These are phyloP conservation scores for Trametes versicolor DNA, from an alignment of 1,284 basidiomycete species.

Conservation along the genomic window DNA sequence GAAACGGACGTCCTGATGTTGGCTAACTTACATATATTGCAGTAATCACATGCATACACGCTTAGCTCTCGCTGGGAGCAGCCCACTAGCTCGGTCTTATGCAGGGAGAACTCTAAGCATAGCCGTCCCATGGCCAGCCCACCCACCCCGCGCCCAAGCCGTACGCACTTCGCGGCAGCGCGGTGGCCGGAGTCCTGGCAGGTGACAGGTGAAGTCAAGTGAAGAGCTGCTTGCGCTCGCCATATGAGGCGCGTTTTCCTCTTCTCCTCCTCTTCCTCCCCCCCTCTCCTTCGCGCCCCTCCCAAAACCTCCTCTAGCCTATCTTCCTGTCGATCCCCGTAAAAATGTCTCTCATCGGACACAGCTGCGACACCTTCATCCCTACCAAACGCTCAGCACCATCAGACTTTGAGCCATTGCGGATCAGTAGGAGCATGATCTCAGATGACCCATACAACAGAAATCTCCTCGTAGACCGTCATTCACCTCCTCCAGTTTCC, in stretches of 20 bases:
- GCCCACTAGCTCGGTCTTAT: slow-evolving; percentile 7
- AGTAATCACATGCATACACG: slow-evolving; percentile 35
- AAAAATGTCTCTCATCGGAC: slow-evolving; percentile 21
- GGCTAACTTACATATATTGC: slow-evolving; percentile 29
- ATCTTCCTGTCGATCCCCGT: background rate
- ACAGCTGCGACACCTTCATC: slow-evolving; percentile 27
- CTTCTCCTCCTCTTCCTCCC: slow-evolving; percentile 9
- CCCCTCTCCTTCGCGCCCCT: slow-evolving; percentile 8
- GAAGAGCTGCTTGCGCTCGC: slow-evolving; percentile 1
- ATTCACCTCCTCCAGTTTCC: slow-evolving; percentile 17
- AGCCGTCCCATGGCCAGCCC: background rate
- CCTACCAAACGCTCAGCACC: slow-evolving; percentile 29
- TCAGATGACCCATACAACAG: slow-evolving; percentile 26
- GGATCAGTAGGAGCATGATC: slow-evolving; percentile 31
- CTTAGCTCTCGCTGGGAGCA: slow-evolving; percentile 24
- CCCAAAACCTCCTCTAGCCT: slow-evolving; percentile 4
- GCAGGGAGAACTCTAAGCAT: slow-evolving; percentile 18
- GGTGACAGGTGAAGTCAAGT: slow-evolving; percentile 5
- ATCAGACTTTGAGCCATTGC: slow-evolving; percentile 20
- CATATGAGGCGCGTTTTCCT: slow-evolving; percentile 2
- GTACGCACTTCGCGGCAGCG: background rate
- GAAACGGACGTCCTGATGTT: slow-evolving; percentile 59
- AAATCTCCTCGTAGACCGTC: slow-evolving; percentile 21
- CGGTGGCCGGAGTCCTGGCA: slow-evolving; percentile 24
- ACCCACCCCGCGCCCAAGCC: background rate